A percentile compares a stretch with the other conserved stretches of the same genome.
phyloP scores from a whole-genome alignment of 371 early-diverging fungal genomes.

The Zychaea mexicana region DNA sequence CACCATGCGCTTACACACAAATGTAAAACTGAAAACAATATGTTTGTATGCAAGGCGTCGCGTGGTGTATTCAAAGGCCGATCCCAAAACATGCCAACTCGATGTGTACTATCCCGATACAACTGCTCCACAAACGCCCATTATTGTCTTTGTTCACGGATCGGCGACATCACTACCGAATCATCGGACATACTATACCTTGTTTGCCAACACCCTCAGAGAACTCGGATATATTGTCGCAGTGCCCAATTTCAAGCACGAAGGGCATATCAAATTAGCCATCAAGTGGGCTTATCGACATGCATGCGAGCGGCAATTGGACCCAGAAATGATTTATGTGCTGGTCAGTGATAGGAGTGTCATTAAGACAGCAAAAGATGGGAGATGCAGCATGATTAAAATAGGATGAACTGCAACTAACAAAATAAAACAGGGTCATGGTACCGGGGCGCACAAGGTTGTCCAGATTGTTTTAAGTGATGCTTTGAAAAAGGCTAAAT shows the following conservation, averaged over 20 bases:
- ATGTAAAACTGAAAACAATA: too few relatives aligned
- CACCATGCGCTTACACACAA: too few relatives aligned
- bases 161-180: slow-evolving; percentile 37
- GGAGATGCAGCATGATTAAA: too few relatives aligned
- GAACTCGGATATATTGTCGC: slow-evolving; percentile 74
- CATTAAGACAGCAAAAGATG: too few relatives aligned
- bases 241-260: slow-evolving; percentile 68
- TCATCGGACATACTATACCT: slow-evolving; percentile 55
- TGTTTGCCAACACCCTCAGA: slow-evolving; percentile 65
- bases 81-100: slow-evolving; percentile 15
- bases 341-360: slow-evolving; percentile 53
- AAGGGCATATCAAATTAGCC: slow-evolving; percentile 62
- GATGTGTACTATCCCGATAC: slow-evolving; percentile 44
- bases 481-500: slow-evolving; percentile 36
- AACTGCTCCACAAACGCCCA: slow-evolving; percentile 35
- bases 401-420: too few relatives aligned
- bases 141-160: slow-evolving; percentile 75
- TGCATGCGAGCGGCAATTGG: slow-evolving; percentile 48
- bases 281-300: slow-evolving; percentile 63
- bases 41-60: too few relatives aligned
- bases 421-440: slow-evolving; percentile 42
- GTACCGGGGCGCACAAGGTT: slow-evolving; percentile 51
- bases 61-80: slow-evolving; percentile 29
- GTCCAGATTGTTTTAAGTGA: slow-evolving; percentile 45
- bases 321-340: slow-evolving; percentile 54